phyloP scores from a whole-genome alignment of 2,329 filamentous ascomycete species.

The Chaetomium sp. region DNA sequence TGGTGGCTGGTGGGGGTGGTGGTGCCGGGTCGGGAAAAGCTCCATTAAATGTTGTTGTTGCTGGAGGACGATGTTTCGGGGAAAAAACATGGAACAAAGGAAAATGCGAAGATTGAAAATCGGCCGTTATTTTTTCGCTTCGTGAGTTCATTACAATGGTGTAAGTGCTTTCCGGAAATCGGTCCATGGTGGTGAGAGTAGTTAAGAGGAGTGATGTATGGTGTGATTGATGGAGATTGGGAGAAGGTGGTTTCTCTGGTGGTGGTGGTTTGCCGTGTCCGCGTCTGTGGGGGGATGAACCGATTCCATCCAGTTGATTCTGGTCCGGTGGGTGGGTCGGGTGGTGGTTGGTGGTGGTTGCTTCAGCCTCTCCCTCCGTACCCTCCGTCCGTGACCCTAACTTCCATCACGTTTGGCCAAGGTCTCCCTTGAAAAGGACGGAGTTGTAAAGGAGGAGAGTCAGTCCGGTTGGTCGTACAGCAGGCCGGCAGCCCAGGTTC shows the following conservation, averaged over 20 bases:
- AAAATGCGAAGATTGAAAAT: neutral
- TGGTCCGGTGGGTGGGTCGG: neutral
- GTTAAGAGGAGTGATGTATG: neutral
- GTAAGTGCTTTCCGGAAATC: neutral
- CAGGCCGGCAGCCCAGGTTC: neutral
- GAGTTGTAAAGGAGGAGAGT: no score
- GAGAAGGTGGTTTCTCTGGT: neutral
- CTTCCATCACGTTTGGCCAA: neutral
- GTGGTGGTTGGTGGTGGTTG: neutral
- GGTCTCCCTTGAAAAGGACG: neutral
- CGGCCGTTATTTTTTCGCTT: neutral
- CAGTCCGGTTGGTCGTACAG: neutral
- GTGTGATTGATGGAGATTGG: neutral
- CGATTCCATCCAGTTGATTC: neutral
- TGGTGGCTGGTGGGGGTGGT: neutral
- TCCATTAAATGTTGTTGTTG: neutral
- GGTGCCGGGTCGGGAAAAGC: neutral
- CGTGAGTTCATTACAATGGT: constrained; percentile 9
- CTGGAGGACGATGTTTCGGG: no score
- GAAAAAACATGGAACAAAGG: neutral
- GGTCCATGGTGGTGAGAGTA: neutral
- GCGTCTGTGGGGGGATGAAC: neutral
- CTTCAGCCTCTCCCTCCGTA: neutral
- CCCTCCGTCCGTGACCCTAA: neutral
- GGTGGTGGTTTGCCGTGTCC: constrained; percentile 1